phyloP scores from a whole-genome alignment of 352 stramenopile species.

The Phytophthora citrophthora region DNA sequence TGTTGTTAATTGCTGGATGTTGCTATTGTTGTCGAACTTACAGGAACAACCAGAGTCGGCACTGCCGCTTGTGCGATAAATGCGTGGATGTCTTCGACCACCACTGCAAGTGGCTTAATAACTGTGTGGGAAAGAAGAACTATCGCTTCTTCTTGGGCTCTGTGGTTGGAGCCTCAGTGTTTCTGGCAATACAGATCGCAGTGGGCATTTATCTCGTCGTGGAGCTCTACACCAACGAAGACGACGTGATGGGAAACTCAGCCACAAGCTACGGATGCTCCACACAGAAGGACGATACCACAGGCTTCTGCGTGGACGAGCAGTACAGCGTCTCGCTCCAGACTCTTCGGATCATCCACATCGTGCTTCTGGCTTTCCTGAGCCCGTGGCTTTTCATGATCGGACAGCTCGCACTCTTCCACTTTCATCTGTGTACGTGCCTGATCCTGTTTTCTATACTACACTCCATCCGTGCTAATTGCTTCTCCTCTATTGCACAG shows the following conservation, averaged over 20 bases:
- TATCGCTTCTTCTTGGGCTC: slow-evolving; percentile 83
- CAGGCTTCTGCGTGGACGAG: slow-evolving; percentile 57
- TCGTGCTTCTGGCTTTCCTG: slow-evolving; percentile 69
- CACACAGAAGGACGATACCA: slow-evolving; percentile 41
- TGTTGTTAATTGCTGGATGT: not conserved
- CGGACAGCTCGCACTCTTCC: slow-evolving; percentile 78
- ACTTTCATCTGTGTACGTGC: slow-evolving; percentile 85
- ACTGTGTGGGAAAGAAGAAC: slow-evolving; percentile 93
- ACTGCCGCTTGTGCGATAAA: slow-evolving; percentile 97
- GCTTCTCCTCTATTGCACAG: slow-evolving; percentile 30
- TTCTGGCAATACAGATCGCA: slow-evolving; percentile 75
- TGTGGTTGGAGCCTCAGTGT: slow-evolving; percentile 65
- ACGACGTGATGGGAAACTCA: slow-evolving; percentile 50
- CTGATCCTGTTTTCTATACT: not conserved
- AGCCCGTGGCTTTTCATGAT: slow-evolving; percentile 83
- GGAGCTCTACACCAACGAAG: slow-evolving; percentile 51
- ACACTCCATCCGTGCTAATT: not conserved
- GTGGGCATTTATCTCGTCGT: slow-evolving; percentile 71
- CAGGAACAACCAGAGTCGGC: slow-evolving; percentile 86
- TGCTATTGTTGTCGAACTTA: not conserved
- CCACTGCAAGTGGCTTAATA: slow-evolving; percentile 98
- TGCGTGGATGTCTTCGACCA: slow-evolving; percentile 97
- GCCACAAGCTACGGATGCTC: slow-evolving; percentile 74
- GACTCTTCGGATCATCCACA: slow-evolving; percentile 68
- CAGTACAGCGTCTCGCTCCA: slow-evolving; percentile 62